Base-by-base conservation (phyloP, 495 filamentous ascomycete species). In the Penicillium robsamsonii region DNA sequence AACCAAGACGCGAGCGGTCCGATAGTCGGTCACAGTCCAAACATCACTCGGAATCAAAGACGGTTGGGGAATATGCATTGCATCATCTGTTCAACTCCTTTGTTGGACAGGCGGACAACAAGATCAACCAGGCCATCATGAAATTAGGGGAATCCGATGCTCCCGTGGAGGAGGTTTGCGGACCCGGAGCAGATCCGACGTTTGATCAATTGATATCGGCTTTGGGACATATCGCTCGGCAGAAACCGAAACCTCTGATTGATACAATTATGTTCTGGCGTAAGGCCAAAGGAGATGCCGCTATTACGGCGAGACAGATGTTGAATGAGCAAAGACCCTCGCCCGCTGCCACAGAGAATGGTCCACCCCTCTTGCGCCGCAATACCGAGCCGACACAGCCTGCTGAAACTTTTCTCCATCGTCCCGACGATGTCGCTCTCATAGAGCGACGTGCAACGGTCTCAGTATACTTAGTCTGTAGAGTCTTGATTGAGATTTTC, bases 191-290 rank as follows among this genome's bases (percentile, higher is more conserved):
- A 15, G 94, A 99, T 67, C 79, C 87, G 5, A 84, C 82, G n/a
- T 97, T 99, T 65, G 94, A 99, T 73, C 94, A 96, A 70, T 83
- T 96, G 61, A 92, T 99, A 45, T 87, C 87, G 5, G 93, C 95
- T 17, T 77, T 97, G 45, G 94, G 94, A 24, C 91, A 93, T 70
- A 96, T 99, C 65, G 90, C 91, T 50, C 87, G 91, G 31, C 87
- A 89, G 63, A 96, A 97, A 62, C 95, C 94, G 5, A 96, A 92
- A 63, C 88, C 90, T n/a, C 71, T 98, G 51, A 96, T 98, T 61
- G 93, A 97, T 71, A 90, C 90, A 10, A 88, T 97, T 58, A 97
- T 98, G 91, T 83, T 91, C 20, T 98, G 94, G 94, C 83, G 95
- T 40, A 96, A 96, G 70, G 86, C 82, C 40, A 96, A 96, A 73